Evolutionary conservation across 108 stramenopile species (phyloP).

Genomic region (Cylindrotheca fusiformis): DNA sequence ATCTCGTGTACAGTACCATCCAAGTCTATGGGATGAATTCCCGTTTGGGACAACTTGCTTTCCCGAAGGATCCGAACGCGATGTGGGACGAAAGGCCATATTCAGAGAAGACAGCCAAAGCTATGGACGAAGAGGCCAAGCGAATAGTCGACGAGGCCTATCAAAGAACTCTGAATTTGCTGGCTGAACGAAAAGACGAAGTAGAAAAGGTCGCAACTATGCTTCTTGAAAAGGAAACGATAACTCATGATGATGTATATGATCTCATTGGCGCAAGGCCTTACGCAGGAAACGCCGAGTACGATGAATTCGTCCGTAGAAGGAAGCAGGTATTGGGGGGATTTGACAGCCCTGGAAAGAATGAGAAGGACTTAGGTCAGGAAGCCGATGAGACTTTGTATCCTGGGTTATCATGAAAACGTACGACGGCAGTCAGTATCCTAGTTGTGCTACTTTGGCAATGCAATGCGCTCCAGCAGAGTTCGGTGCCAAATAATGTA

Average conservation of each 20-base stretch:
- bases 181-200: slow-evolving; percentile 79
- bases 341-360: background rate
- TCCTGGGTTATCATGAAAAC: slow-evolving; percentile 7
- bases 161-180: slow-evolving; percentile 78
- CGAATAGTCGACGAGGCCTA: slow-evolving; percentile 93
- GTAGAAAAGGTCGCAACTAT: slow-evolving; percentile 84
- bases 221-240: slow-evolving; percentile 95
- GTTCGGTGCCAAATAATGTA: background rate
- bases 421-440: too few species aligned
- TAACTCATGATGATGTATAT: slow-evolving; percentile 94
- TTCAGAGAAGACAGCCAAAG: slow-evolving; percentile 91
- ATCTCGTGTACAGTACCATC: slow-evolving; percentile 94
- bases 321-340: slow-evolving; percentile 26
- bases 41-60: slow-evolving; percentile 93
- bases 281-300: slow-evolving; percentile 76
- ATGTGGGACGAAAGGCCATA: slow-evolving; percentile 89
- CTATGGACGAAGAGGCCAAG: slow-evolving; percentile 97
- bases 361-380: background rate
- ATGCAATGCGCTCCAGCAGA: background rate
- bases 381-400: background rate
- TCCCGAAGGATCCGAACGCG: slow-evolving; percentile 85
- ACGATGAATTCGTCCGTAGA: slow-evolving; percentile 87
- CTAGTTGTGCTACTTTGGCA: too few species aligned
- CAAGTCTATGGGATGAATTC: slow-evolving; percentile 87
- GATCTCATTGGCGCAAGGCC: slow-evolving; percentile 90